Conservation (phyloP, 2,329 filamentous ascomycete species). For the Plectosphaerella plurivora region DNA sequence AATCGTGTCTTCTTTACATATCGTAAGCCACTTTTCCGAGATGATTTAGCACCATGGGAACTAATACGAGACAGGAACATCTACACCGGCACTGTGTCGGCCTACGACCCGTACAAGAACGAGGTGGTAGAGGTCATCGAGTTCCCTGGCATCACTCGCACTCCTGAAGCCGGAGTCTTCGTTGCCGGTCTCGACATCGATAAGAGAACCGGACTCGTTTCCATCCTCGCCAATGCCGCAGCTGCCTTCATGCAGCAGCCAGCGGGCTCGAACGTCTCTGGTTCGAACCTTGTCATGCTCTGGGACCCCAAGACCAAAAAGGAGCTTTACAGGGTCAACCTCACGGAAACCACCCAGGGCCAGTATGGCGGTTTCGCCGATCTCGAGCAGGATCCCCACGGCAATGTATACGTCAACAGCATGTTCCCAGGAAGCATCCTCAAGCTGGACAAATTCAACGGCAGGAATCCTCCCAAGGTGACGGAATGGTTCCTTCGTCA, state of each 20-base stretch:
- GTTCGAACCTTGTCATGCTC: constrained; percentile 14
- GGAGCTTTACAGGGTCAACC: constrained; percentile 6
- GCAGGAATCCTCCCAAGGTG: constrained; percentile 10
- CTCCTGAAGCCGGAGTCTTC: not conserved
- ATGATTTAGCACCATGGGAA: too few relatives aligned
- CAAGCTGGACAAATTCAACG: constrained; percentile 21
- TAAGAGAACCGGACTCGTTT: not conserved
- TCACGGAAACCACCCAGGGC: constrained; percentile 21
- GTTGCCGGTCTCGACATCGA: too few relatives aligned
- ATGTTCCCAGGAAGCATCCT: constrained; percentile 30
- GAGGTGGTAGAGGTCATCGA: constrained; percentile 9
- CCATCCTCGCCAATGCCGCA: constrained; percentile 12
- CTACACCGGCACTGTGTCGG: constrained; percentile 14
- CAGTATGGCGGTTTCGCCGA: constrained; percentile 33
- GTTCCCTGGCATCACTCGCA: constrained; percentile 11
- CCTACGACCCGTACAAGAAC: constrained; percentile 15
- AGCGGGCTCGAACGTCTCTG: constrained; percentile 10
- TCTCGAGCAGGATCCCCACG: constrained; percentile 26
- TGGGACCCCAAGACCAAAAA: constrained; percentile 6
- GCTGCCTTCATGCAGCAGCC: constrained; percentile 10
- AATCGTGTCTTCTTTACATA: constrained; percentile 14
- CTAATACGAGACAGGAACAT: constrained; percentile 10
- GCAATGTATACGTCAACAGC: constrained; percentile 31
- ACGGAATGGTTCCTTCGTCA: constrained; percentile 25
- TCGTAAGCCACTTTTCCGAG: constrained; percentile 6